phyloP scores from a whole-genome alignment of 495 filamentous ascomycete species.

The Lineolata rhizophorae region DNA sequence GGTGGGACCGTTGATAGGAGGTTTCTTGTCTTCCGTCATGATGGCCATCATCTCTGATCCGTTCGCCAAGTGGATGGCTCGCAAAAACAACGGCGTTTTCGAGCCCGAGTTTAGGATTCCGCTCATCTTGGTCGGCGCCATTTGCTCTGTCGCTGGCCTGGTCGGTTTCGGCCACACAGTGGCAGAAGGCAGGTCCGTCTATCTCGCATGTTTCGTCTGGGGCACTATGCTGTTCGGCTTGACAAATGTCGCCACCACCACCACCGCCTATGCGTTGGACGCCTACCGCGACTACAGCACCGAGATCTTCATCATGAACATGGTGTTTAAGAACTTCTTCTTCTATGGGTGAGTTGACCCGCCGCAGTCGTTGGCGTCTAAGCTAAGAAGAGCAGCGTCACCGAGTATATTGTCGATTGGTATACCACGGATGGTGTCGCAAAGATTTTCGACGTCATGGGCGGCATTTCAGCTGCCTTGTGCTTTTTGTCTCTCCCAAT shows the following conservation, averaged over 20 bases:
- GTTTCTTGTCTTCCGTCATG: constrained; percentile 5
- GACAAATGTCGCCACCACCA: constrained; percentile 6
- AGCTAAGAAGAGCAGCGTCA: no score
- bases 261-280: constrained; percentile 6
- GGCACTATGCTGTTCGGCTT: constrained; percentile 7
- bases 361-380: no score
- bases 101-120: constrained; percentile 8
- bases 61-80: constrained; percentile 6
- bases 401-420: constrained; percentile 6
- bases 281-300: constrained; percentile 5
- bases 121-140: constrained; percentile 4
- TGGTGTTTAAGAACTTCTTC: constrained; percentile 9
- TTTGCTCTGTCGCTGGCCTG: no score
- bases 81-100: constrained; percentile 5
- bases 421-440: constrained; percentile 2
- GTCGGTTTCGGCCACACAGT: constrained; percentile 7
- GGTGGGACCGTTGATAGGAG: constrained; percentile 7
- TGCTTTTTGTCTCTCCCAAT: constrained; percentile 4
- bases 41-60: constrained; percentile 2
- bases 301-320: constrained; percentile 9
- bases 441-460: constrained; percentile 7
- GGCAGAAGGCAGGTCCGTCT: constrained; percentile 1
- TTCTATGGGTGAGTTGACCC: constrained; percentile 9
- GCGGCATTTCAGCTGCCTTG: constrained; percentile 5
- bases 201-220: constrained; percentile 5